phyloP scores from a whole-genome alignment of 2,329 filamentous ascomycete species.

The Colletotrichum endophyticum region DNA sequence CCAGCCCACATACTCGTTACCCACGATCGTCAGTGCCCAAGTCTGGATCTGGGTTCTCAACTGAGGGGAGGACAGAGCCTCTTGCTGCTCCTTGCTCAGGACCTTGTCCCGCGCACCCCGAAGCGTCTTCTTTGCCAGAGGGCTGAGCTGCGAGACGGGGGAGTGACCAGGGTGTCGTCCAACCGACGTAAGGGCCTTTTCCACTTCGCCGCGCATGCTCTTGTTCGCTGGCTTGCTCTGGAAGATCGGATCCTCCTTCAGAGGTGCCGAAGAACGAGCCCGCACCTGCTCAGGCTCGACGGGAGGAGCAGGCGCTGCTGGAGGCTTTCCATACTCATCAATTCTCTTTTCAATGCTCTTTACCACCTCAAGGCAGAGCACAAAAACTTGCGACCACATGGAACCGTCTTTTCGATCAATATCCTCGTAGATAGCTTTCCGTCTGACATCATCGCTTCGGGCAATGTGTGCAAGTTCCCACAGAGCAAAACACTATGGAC shows the following conservation, averaged over 20 bases:
- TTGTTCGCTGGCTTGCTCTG: constrained; percentile 40
- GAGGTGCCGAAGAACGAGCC: constrained; percentile 41
- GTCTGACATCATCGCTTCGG: constrained; percentile 73
- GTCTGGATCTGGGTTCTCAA: constrained; percentile 53
- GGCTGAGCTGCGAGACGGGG: constrained; percentile 53
- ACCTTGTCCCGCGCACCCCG: constrained; percentile 52
- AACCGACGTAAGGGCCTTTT: constrained; percentile 49
- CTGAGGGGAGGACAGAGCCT: constrained; percentile 55
- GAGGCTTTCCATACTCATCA: constrained; percentile 60
- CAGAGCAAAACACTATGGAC: constrained; percentile 69
- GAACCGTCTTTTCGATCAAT: constrained; percentile 82
- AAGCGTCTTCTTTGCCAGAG: constrained; percentile 55
- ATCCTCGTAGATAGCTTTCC: constrained; percentile 84
- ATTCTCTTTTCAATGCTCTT: constrained; percentile 72
- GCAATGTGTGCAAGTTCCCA: constrained; percentile 90
- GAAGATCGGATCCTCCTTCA: constrained; percentile 51
- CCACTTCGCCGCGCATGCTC: constrained; percentile 47
- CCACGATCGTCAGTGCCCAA: constrained; percentile 49
- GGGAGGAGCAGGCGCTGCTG: constrained; percentile 34
- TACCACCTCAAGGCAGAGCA: constrained; percentile 72
- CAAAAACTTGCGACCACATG: constrained; percentile 81
- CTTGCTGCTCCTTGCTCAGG: constrained; percentile 58
- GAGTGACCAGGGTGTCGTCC: constrained; percentile 52
- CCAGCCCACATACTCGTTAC: constrained; percentile 61
- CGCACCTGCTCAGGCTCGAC: constrained; percentile 36